Evolutionary conservation across 1,139 yeast genomes (phyloP).

Genomic region (Hansenula sp.): DNA sequence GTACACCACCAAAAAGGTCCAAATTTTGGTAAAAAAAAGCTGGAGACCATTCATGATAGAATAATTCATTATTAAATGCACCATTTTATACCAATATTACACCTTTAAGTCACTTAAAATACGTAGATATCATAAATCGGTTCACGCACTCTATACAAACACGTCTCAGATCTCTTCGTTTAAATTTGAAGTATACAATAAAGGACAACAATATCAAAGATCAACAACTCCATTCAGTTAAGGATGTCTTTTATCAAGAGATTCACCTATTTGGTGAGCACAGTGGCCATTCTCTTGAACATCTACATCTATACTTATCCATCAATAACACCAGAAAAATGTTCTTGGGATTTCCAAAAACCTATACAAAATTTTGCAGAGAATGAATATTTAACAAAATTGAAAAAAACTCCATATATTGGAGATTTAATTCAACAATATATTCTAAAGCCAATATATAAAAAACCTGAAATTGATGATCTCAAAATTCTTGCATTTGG

Average conservation of each 20-base stretch:
- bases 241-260: slow-evolving; percentile 12
- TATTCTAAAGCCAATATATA: slow-evolving; percentile 17
- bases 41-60: no score
- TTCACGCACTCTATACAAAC: no score
- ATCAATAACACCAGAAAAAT: slow-evolving; percentile 44
- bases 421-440: slow-evolving; percentile 31
- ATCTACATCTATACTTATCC: slow-evolving; percentile 72
- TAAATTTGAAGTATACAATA: not conserved
- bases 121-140: no score
- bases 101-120: no score
- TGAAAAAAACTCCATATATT: slow-evolving; percentile 28
- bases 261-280: slow-evolving; percentile 7
- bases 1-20: no score
- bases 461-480: slow-evolving; percentile 31
- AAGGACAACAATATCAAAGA: not conserved
- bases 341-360: slow-evolving; percentile 47
- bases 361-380: slow-evolving; percentile 12
- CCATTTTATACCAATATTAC: no score
- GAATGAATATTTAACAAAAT: slow-evolving; percentile 10
- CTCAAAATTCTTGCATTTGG: slow-evolving; percentile 78
- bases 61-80: no score
- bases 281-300: slow-evolving; percentile 43
- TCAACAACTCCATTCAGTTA: no score
- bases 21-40: no score
- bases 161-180: no score